Conservation (phyloP, 2,329 filamentous ascomycete genomes). For the Trichoderma koningiopsis region DNA sequence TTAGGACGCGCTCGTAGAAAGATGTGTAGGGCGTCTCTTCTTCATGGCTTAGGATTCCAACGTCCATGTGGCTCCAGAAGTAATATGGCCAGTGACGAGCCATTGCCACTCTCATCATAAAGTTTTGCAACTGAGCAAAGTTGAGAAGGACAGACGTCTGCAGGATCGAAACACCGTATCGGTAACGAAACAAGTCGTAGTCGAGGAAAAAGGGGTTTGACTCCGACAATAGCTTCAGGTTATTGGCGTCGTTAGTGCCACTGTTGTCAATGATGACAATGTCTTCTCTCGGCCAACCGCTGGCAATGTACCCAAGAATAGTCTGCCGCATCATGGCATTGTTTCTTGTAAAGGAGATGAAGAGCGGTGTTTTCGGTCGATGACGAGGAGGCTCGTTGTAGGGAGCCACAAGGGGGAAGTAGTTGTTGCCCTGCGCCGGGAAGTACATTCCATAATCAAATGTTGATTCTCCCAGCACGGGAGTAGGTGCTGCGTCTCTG, state of each 20-base stretch:
- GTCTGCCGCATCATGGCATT: conserved; percentile 20
- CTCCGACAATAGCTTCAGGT: neutral
- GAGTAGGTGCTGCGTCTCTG: neutral
- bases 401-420: conserved; percentile 19
- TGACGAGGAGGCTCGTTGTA: conserved; percentile 24
- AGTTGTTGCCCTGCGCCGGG: conserved; percentile 19
- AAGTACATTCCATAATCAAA: conserved; percentile 19
- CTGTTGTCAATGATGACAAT: conserved; percentile 23
- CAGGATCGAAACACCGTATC: conserved; percentile 24
- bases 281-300: conserved; percentile 22
- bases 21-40: conserved; percentile 12
- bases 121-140: conserved; percentile 21
- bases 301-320: conserved; percentile 13
- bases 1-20: conserved; percentile 14
- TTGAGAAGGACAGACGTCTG: conserved; percentile 20
- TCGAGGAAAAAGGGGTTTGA: conserved; percentile 22
- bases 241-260: conserved; percentile 21
- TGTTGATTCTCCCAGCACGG: neutral
- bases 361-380: conserved; percentile 20
- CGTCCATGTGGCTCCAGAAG: conserved; percentile 25
- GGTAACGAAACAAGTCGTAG: conserved; percentile 17
- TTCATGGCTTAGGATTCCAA: conserved; percentile 16
- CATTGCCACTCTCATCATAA: conserved; percentile 7
- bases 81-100: conserved; percentile 17
- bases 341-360: conserved; percentile 23